Evolutionary conservation across 2,329 filamentous ascomycete species (phyloP).

Genomic region (Penicillium crustosum): DNA sequence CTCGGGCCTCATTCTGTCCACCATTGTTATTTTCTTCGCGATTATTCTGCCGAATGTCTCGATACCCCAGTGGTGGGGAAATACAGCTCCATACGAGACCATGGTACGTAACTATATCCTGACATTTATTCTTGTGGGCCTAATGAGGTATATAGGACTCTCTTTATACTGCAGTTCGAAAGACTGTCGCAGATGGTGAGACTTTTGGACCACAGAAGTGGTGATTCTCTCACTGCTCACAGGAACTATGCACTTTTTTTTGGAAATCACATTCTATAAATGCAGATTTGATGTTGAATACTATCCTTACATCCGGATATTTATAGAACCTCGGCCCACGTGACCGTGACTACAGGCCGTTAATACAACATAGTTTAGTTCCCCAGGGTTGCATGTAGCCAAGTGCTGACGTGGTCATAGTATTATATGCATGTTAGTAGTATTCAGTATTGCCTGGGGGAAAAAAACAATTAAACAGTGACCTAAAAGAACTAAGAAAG

Average conservation of each 20-base stretch:
- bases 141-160: constrained; percentile 4
- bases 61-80: constrained; percentile 62
- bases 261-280: too few relatives aligned
- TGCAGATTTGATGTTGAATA: not conserved
- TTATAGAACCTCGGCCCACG: not conserved
- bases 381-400: not conserved
- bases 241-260: not conserved
- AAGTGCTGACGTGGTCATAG: constrained; percentile 3
- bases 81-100: constrained; percentile 30
- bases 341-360: not conserved
- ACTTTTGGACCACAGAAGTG: constrained; percentile 18
- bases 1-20: constrained; percentile 60
- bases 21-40: constrained; percentile 67
- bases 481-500: not conserved
- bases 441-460: not conserved
- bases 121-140: not conserved
- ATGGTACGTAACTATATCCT: constrained; percentile 16
- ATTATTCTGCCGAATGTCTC: constrained; percentile 58
- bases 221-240: not conserved
- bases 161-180: constrained; percentile 16
- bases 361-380: not conserved
- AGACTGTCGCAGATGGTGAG: constrained; percentile 16
- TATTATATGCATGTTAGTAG: not conserved
- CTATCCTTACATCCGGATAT: not conserved
- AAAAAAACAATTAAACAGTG: not conserved